Evolutionary conservation across 129 eudicot species (phyloP).

Genomic region (Cynara cardunculus): DNA sequence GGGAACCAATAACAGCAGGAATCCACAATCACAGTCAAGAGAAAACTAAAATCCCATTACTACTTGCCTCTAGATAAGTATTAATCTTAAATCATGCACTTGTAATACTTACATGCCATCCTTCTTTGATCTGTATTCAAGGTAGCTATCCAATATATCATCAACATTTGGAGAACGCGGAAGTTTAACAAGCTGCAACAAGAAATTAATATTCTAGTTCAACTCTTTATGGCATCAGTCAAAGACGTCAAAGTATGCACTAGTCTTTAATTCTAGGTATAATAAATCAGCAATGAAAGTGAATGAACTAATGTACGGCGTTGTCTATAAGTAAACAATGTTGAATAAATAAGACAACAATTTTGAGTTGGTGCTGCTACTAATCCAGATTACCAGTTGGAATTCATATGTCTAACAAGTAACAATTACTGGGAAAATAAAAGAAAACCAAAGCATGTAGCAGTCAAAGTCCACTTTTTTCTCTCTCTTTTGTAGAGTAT

Average conservation of each 20-base stretch:
- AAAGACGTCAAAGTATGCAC: not conserved
- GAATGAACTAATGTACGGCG: not conserved
- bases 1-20: too few relatives aligned
- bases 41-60: not conserved
- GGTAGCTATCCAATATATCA: constrained; percentile 54
- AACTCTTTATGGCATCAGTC: not conserved
- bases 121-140: constrained; percentile 40
- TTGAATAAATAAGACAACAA: not conserved
- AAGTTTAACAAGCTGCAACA: constrained; percentile 67
- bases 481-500: not conserved
- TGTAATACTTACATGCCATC: constrained; percentile 52
- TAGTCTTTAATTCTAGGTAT: not conserved
- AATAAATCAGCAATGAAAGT: not conserved
- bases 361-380: not conserved
- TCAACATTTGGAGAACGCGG: constrained; percentile 72
- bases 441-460: not conserved
- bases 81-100: not conserved
- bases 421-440: not conserved
- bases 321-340: not conserved
- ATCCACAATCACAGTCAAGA: not conserved
- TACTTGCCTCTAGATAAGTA: not conserved
- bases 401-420: not conserved
- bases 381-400: not conserved
- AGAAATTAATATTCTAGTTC: not conserved
- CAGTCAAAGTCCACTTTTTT: not conserved